Evolutionary conservation across 352 stramenopile species (phyloP).

Genomic region (Phytophthora citricola): DNA sequence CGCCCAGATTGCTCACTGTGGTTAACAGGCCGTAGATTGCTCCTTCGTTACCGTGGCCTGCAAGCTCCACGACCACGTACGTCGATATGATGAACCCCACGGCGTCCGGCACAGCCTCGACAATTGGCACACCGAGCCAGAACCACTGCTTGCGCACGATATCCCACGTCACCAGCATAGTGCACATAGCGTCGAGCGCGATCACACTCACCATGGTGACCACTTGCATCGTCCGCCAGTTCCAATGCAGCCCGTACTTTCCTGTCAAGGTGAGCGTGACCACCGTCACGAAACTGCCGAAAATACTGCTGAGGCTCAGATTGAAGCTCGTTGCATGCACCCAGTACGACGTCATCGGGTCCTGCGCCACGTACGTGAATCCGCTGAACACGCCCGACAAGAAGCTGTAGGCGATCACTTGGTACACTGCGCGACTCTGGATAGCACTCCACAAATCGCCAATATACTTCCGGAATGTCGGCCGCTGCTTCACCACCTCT

Average conservation of each 20-base stretch:
- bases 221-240: constrained; percentile 55
- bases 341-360: constrained; percentile 62
- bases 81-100: constrained; percentile 66
- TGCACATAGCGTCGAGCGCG: constrained; percentile 52
- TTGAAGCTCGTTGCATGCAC: constrained; percentile 57
- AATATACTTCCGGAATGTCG: constrained; percentile 48
- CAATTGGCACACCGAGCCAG: constrained; percentile 56
- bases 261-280: constrained; percentile 51
- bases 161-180: constrained; percentile 64
- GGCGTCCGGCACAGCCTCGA: constrained; percentile 49
- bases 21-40: constrained; percentile 63
- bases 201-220: constrained; percentile 51
- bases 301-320: constrained; percentile 51
- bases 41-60: constrained; percentile 61
- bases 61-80: constrained; percentile 61
- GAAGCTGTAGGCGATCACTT: constrained; percentile 62
- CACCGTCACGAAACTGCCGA: constrained; percentile 48
- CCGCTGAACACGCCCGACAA: constrained; percentile 46
- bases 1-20: constrained; percentile 56
- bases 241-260: constrained; percentile 62
- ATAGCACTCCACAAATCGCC: constrained; percentile 48
- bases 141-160: constrained; percentile 62
- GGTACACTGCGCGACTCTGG: constrained; percentile 58
- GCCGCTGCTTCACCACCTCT: constrained; percentile 38
- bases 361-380: constrained; percentile 55